Base-by-base conservation (phyloP, 305 asterid genomes). In the Ilex paraguariensis region DNA sequence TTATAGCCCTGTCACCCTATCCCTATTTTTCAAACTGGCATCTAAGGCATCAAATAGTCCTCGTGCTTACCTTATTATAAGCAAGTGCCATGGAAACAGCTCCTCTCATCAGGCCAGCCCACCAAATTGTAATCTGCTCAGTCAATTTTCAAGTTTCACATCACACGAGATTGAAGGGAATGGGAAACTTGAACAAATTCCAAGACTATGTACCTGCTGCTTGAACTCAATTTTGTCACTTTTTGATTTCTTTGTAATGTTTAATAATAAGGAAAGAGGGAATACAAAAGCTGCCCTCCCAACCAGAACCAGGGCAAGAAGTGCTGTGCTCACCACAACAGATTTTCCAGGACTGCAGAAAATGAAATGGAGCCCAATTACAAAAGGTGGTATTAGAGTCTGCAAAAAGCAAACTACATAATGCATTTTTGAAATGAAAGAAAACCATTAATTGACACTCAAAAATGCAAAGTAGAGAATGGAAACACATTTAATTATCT, bases 71-170 rank as follows among this genome's bases (percentile, higher is more conserved):
- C 91, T 91, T 93, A 69, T 83, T 86, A 76, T 91, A 88, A 73
- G 90, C 91, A 58, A 91, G 67, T 6, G 98, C 96, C 90, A 91
- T 76, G 14, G 96, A 88, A 36, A 91, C 94, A 17, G 96, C 88
- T 13, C 98, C 98, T 44, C 98, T 82, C 85, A 83, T 88, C 36
- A 91, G 79, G 70, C 98, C 98, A 72, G 95, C 83, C 98, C 96
- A 91, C 91, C 93, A 91, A 65, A 91, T 77, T 40, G 82, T 79
- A 50, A 81, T 77, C 97, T 89, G 82, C 59, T 28, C 33, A 56
- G 3, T 3, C 17, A 39, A 6, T 48, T 56, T 49, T 48, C n/a
- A 10, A 61, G 9, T 36, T 36, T 8, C 42, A 4, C 9, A 36
- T 36, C 42, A 36, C 42, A 36, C 42, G 9, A 36, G 42, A 36